Conservation (phyloP, 1,139 yeast genomes). For the Lodderomyces orthopsilosis region DNA sequence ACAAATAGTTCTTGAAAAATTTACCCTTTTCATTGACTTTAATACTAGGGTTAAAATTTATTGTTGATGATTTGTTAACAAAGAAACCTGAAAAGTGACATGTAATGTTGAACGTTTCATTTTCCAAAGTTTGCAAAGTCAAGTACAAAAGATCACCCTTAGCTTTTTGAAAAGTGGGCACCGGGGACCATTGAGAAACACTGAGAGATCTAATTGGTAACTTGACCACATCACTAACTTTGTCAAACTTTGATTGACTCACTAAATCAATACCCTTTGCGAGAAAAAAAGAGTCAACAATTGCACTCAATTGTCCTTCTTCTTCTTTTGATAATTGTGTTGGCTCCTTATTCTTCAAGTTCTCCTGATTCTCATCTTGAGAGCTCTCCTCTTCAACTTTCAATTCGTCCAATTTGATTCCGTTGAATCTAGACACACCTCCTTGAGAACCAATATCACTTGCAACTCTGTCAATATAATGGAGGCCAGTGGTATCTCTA, state of each 20-base stretch:
- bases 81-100: slow-evolving; percentile 76
- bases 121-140: slow-evolving; percentile 73
- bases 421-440: slow-evolving; percentile 30
- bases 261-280: slow-evolving; percentile 17
- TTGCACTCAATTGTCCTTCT: slow-evolving; percentile 11
- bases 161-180: slow-evolving; percentile 58
- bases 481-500: slow-evolving; percentile 45
- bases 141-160: slow-evolving; percentile 83
- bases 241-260: slow-evolving; percentile 18
- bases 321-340: slow-evolving; percentile 9
- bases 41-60: slow-evolving; percentile 65
- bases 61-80: slow-evolving; percentile 65
- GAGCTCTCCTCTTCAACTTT: slow-evolving; percentile 11
- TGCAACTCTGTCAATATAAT: slow-evolving; percentile 35
- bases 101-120: slow-evolving; percentile 75
- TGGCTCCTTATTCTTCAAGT: slow-evolving; percentile 8
- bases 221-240: slow-evolving; percentile 23
- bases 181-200: slow-evolving; percentile 87
- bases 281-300: slow-evolving; percentile 13
- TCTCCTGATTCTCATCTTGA: slow-evolving; percentile 10
- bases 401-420: slow-evolving; percentile 28
- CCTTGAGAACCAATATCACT: slow-evolving; percentile 24
- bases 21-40: slow-evolving; percentile 41
- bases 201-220: slow-evolving; percentile 53
- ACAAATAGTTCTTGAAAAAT: slow-evolving; percentile 40